Conservation (phyloP, 192 early-diverging fungal genomes). For the Backusella westeae region DNA sequence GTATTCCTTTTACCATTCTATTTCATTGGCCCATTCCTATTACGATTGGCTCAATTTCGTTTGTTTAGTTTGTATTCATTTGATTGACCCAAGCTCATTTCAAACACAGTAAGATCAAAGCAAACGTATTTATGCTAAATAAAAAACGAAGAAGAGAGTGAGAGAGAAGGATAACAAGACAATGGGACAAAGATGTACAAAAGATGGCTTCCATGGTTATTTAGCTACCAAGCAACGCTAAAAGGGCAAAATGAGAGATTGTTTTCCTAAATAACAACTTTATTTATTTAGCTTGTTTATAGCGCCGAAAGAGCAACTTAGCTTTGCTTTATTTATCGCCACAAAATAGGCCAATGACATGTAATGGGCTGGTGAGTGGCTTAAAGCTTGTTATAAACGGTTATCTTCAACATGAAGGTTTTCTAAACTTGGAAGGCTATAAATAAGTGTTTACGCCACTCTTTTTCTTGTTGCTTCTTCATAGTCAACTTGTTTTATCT, state of each 20-base stretch:
- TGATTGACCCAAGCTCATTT: background rate
- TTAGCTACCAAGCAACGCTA: background rate
- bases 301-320: background rate
- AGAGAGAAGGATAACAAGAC: background rate
- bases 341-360: constrained; percentile 5
- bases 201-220: background rate
- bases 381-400: constrained; percentile 1
- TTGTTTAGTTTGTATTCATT: background rate
- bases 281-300: background rate
- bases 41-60: background rate
- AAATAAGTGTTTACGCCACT: constrained; percentile 6
- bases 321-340: constrained; percentile 8
- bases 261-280: background rate
- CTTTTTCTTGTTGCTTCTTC: background rate
- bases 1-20: background rate
- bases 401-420: background rate
- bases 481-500: background rate
- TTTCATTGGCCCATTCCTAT: background rate
- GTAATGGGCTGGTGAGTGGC: constrained; percentile 4
- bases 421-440: constrained; percentile 1
- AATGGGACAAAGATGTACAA: background rate
- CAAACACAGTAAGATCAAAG: background rate
- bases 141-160: no score
- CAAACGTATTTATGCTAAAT: background rate
- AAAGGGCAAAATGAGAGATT: background rate